A percentile compares a stretch with the other conserved stretches of the same genome.
Conservation (phyloP, 2,329 filamentous ascomycete species). For the Hymenotorrendiella dingleyae region DNA sequence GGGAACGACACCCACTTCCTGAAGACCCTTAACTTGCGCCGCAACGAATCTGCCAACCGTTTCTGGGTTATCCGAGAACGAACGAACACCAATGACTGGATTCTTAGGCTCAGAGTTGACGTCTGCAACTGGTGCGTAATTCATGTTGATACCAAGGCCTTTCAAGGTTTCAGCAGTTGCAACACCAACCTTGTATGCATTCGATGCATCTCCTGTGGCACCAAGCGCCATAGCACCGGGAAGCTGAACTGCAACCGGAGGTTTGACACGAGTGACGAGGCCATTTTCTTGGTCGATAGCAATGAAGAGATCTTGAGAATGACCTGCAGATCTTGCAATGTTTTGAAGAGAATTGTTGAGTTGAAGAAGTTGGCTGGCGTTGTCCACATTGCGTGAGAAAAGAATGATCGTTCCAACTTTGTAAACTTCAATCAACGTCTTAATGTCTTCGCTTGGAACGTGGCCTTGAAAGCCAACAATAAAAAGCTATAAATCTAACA, state of each 20-base stretch:
- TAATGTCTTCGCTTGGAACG: slow-evolving; percentile 35
- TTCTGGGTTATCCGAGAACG: slow-evolving; percentile 36
- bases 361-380: slow-evolving; percentile 34
- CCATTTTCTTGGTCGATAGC: slow-evolving; percentile 42
- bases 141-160: slow-evolving; percentile 39
- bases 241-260: slow-evolving; percentile 35
- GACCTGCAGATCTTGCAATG: slow-evolving; percentile 34
- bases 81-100: slow-evolving; percentile 38
- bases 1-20: slow-evolving; percentile 34
- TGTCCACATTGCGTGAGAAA: slow-evolving; percentile 37
- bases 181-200: slow-evolving; percentile 31
- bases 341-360: slow-evolving; percentile 33
- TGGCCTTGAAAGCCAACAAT: slow-evolving; percentile 38
- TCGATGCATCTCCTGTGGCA: slow-evolving; percentile 32
- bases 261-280: slow-evolving; percentile 36
- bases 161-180: slow-evolving; percentile 35
- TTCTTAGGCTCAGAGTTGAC: slow-evolving; percentile 40
- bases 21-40: slow-evolving; percentile 33
- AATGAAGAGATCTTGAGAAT: slow-evolving; percentile 37
- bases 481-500: too few species aligned
- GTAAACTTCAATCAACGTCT: slow-evolving; percentile 36
- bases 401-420: slow-evolving; percentile 37
- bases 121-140: slow-evolving; percentile 40
- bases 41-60: slow-evolving; percentile 37
- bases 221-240: slow-evolving; percentile 40